phyloP scores from a whole-genome alignment of 352 stramenopile genomes.

The Heterotrichella gracilis region DNA sequence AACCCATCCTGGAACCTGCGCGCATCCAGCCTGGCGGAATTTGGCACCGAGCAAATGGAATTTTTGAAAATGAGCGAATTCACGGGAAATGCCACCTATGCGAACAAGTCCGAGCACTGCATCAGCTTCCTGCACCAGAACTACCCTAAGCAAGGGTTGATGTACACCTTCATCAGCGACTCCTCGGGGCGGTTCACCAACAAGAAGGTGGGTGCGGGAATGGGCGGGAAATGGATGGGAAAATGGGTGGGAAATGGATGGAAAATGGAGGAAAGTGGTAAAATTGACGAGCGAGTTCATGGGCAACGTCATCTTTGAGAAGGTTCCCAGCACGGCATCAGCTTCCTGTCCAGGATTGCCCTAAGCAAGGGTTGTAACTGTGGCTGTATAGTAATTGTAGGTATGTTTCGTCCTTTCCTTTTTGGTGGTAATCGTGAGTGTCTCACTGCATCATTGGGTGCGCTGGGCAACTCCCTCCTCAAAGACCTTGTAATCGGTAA shows the following conservation, averaged over 20 bases:
- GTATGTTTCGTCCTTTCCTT: neutral
- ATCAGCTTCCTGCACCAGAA: neutral
- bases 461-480: slow-evolving; percentile 5
- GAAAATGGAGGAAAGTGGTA: no score
- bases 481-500: neutral
- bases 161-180: slow-evolving; percentile 7
- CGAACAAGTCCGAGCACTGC: slow-evolving; percentile 23
- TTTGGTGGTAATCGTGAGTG: neutral
- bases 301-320: no score
- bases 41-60: slow-evolving; percentile 44
- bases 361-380: no score
- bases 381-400: no score
- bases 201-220: no score
- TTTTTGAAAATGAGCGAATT: slow-evolving; percentile 36
- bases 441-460: slow-evolving; percentile 13
- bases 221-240: no score
- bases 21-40: slow-evolving; percentile 28
- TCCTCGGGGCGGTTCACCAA: slow-evolving; percentile 11
- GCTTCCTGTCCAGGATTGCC: no score
- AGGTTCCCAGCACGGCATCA: no score
- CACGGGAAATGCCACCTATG: slow-evolving; percentile 36
- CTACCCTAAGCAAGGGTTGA: slow-evolving; percentile 7
- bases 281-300: no score
- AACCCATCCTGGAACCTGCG: neutral
- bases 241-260: no score